Evolutionary conservation across 139 green algal genomes (phyloP).

Genomic region (Gonium pectorale): DNA sequence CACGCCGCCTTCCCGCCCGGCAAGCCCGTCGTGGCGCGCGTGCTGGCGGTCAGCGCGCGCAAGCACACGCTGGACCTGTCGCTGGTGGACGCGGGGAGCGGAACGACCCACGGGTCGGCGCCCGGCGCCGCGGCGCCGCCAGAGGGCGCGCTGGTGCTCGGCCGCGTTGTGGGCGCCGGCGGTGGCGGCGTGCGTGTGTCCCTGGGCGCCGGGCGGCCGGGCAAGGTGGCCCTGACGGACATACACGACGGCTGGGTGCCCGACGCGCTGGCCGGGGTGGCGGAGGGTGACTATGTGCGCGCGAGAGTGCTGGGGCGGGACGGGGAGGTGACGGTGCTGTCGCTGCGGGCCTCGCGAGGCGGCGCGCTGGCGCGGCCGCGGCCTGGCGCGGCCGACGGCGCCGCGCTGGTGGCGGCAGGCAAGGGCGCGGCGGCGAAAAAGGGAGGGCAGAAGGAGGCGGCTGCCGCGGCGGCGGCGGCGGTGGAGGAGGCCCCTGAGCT

Average conservation of each 20-base stretch:
- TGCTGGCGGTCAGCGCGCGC: conserved; percentile 49
- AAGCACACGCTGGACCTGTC: conserved; percentile 42
- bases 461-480: not conserved
- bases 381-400: not conserved
- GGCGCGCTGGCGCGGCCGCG: conserved; percentile 43
- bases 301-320: conserved; percentile 56
- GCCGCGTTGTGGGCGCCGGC: conserved; percentile 44
- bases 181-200: conserved; percentile 75
- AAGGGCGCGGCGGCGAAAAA: not conserved
- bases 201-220: conserved; percentile 57
- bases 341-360: conserved; percentile 69
- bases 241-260: conserved; percentile 78
- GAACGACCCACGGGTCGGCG: conserved; percentile 5
- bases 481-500: not conserved
- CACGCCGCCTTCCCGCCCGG: conserved; percentile 53
- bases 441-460: too few species aligned
- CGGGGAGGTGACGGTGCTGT: conserved; percentile 55
- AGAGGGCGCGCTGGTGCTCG: conserved; percentile 60
- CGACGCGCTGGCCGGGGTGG: conserved; percentile 75
- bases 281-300: conserved; percentile 64
- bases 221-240: conserved; percentile 81
- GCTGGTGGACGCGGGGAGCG: not conserved
- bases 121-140: not conserved
- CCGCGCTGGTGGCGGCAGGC: not conserved
- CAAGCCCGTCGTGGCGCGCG: conserved; percentile 47